Percentiles rank a stretch among this genome's conserved stretches.
Evolutionary conservation across 208 protist species (phyloP).

Genomic region (Crithidia expoeki): DNA sequence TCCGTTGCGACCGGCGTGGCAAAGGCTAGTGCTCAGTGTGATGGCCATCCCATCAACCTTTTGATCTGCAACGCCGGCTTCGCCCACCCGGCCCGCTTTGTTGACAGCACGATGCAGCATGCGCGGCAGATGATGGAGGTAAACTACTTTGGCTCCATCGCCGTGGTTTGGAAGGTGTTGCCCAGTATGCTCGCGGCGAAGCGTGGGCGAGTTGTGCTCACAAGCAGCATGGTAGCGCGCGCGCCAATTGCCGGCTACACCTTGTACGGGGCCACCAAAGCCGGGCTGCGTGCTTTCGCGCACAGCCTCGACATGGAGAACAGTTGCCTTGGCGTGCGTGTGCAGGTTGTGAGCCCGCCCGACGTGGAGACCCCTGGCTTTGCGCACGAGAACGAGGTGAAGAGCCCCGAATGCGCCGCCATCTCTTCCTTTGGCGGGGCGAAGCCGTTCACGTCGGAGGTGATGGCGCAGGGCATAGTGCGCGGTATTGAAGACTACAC

Average conservation of each 20-base stretch:
- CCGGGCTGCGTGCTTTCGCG: constrained; percentile 82
- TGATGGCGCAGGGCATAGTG: constrained; percentile 60
- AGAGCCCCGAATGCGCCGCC: constrained; percentile 81
- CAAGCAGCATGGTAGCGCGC: constrained; percentile 77
- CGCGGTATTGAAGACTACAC: constrained; percentile 68
- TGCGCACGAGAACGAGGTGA: constrained; percentile 78
- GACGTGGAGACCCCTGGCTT: constrained; percentile 88
- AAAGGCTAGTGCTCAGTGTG: constrained; percentile 29
- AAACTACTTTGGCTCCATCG: constrained; percentile 90
- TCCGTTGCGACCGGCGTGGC: constrained; percentile 52
- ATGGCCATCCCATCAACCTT: constrained; percentile 56
- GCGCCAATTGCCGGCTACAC: constrained; percentile 85
- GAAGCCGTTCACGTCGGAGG: constrained; percentile 51
- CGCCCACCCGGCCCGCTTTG: constrained; percentile 78
- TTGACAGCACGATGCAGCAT: constrained; percentile 63
- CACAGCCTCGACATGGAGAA: constrained; percentile 90
- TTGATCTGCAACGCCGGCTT: constrained; percentile 89
- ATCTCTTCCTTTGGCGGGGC: constrained; percentile 80
- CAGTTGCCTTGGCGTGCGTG: constrained; percentile 74
- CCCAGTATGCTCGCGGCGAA: constrained; percentile 66
- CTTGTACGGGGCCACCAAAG: constrained; percentile 87
- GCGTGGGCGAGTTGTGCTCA: constrained; percentile 79
- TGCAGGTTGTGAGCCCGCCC: constrained; percentile 84
- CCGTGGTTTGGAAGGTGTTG: constrained; percentile 70
- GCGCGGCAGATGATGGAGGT: constrained; percentile 81